Base-by-base conservation (phyloP, 78 protist species). In the Dictyostelium purpureum region DNA sequence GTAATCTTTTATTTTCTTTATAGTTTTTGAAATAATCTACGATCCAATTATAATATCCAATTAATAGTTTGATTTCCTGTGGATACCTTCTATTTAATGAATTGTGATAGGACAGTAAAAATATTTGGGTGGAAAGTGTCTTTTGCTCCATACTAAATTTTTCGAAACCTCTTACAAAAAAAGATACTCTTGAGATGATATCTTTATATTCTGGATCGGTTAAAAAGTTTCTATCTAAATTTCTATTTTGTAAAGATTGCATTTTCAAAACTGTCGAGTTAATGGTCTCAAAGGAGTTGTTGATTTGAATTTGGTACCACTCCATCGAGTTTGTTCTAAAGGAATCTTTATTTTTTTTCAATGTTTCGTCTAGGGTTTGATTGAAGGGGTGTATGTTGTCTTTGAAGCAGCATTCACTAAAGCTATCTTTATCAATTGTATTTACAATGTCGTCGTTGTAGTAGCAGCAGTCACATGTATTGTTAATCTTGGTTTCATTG, bases 101-200 rank as follows among this genome's bases (percentile, higher is more conserved):
- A 37, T 28, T 11, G 31, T 67, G 76, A 38, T 67, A 67, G 1
- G 76, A 18, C n/a, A 67, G 21, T 61, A 42, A 19, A 45, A 56
- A 78, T 14, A 78, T 40, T 14, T 56, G 42, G 0, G 66, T 24
- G 14, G 87, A 78, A 24, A 78, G 45, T n/a, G 24, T 43, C 42
- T 78, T 78, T 37, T 49, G 57, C 38, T 78, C 87, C 19, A 38
- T 28, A 21, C 71, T 43, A 78, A 78, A 78, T 42, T 78, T 78
- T 28, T 56, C 42, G 5, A 78, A 40, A 21, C 87, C 87, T 38
- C 51, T 78, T 16, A 61, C 28, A 43, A 78, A 78, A 43, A 78
- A 78, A 11, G 76, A 67, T 28, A 67, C 31, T 67, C 76, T 33
- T 67, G 76, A 38, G 5, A 67, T 16, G 18, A n/a, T 6, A 38